Evolutionary conservation across 73 alveolate genomes (phyloP).

Genomic region (Blepharisma stoltei): DNA sequence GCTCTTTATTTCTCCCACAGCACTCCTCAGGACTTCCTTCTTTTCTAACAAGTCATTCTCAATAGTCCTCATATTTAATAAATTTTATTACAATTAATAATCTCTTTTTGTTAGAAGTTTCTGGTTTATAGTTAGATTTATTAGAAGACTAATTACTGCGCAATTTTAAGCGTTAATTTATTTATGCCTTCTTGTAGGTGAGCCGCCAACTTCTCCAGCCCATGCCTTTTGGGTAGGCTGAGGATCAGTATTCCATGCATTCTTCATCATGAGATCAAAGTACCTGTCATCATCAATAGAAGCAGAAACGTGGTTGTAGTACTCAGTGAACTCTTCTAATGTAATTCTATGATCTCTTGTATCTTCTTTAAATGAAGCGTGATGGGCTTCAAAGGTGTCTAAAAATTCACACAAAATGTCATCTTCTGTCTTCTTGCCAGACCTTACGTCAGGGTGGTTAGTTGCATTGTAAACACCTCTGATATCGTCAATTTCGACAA

Average conservation of each 20-base stretch:
- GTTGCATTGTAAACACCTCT: slow-evolving; percentile 18
- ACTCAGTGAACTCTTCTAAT: neutral
- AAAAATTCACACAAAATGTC: neutral
- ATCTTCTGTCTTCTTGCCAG: slow-evolving; percentile 15
- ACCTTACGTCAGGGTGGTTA: neutral
- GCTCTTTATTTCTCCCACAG: neutral
- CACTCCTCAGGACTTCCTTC: neutral
- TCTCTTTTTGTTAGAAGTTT: too few relatives aligned
- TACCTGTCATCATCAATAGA: neutral
- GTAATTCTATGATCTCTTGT: neutral
- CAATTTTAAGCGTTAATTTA: too few relatives aligned
- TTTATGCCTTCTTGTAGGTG: too few relatives aligned
- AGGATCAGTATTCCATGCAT: neutral
- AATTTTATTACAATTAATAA: too few relatives aligned
- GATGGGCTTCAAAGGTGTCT: slow-evolving; percentile 1
- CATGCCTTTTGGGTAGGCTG: neutral
- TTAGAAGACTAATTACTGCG: too few relatives aligned
- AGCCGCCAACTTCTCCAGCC: too few relatives aligned
- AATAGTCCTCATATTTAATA: too few relatives aligned
- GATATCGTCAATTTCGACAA: slow-evolving; percentile 11
- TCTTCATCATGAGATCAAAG: slow-evolving; percentile 1
- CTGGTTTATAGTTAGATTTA: too few relatives aligned
- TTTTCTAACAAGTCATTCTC: neutral
- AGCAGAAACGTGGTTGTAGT: slow-evolving; percentile 16
- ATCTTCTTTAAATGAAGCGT: neutral